phyloP scores from a whole-genome alignment of 805 yeast genomes.

The Candida railenensis region DNA sequence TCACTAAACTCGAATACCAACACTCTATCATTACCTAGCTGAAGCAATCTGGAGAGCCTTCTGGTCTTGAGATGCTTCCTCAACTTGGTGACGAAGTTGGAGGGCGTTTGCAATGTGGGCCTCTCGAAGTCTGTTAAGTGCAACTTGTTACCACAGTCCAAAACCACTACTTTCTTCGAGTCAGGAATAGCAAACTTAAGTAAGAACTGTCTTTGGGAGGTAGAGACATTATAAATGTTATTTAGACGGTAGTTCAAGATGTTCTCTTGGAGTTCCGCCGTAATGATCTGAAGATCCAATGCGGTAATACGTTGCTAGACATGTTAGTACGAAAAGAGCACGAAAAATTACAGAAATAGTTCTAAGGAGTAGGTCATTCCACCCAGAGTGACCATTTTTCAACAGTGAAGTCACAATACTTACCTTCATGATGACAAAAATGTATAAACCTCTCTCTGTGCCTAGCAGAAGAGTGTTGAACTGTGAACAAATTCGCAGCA shows the following conservation, averaged over 20 bases:
- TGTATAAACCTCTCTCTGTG: not conserved
- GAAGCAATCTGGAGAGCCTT: conserved; percentile 69
- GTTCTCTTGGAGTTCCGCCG: conserved; percentile 59
- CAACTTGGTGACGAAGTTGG: conserved; percentile 80
- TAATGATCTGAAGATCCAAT: conserved; percentile 71
- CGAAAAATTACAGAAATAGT: too few species aligned
- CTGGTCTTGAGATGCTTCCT: conserved; percentile 84
- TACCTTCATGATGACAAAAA: not conserved
- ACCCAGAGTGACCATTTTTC: too few species aligned
- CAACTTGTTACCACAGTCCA: conserved; percentile 84
- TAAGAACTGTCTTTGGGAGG: conserved; percentile 69
- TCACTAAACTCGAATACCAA: conserved; percentile 82
- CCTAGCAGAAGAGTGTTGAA: not conserved
- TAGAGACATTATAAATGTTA: conserved; percentile 79
- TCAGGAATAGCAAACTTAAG: conserved; percentile 83
- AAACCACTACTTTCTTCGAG: conserved; percentile 68
- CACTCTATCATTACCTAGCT: conserved; percentile 79
- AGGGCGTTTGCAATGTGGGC: conserved; percentile 77
- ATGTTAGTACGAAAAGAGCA: too few species aligned
- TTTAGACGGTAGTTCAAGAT: conserved; percentile 70
- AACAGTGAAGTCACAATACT: too few species aligned
- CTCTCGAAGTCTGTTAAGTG: conserved; percentile 80
- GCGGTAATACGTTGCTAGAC: conserved; percentile 80
- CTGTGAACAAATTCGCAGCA: not conserved
- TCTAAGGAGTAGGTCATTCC: too few species aligned